Percentiles rank a stretch among this genome's conserved stretches.
These are phyloP conservation scores for Thecaphora frezii DNA, from an alignment of 1,284 basidiomycete species.

Conservation along the genomic window DNA sequence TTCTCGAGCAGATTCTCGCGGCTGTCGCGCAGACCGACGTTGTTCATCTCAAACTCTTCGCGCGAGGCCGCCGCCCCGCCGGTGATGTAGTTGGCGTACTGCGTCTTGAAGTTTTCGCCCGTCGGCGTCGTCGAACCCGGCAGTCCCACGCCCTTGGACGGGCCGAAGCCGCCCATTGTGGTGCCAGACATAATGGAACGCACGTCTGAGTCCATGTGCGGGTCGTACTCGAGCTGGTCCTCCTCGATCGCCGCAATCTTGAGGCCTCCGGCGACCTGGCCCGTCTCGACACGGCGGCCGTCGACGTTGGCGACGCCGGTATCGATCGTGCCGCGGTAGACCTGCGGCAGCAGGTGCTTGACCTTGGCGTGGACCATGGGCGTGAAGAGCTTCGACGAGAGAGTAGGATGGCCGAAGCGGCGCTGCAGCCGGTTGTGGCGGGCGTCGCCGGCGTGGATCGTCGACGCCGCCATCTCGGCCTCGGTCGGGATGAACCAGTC, in stretches of 20 bases:
- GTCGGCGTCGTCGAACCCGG: slow-evolving; percentile 14
- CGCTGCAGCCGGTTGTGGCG: slow-evolving; percentile 50
- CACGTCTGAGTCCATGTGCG: slow-evolving; percentile 41
- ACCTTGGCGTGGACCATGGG: slow-evolving; percentile 55
- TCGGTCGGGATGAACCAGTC: slow-evolving; percentile 55
- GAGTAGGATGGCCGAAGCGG: slow-evolving; percentile 56
- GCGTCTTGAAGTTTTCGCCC: slow-evolving; percentile 40
- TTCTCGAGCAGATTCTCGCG: slow-evolving; percentile 52
- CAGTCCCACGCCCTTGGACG: slow-evolving; percentile 13
- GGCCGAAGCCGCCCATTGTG: slow-evolving; percentile 38
- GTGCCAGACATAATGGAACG: slow-evolving; percentile 51
- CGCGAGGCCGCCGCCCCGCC: slow-evolving; percentile 18
- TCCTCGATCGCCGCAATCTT: slow-evolving; percentile 54
- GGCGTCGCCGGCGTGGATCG: slow-evolving; percentile 44
- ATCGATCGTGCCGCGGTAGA: slow-evolving; percentile 50
- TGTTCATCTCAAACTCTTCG: slow-evolving; percentile 49
- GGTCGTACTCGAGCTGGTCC: slow-evolving; percentile 52
- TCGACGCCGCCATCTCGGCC: slow-evolving; percentile 39
- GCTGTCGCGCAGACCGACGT: slow-evolving; percentile 32
- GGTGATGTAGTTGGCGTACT: slow-evolving; percentile 47
- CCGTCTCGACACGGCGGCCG: slow-evolving; percentile 43
- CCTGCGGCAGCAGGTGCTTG: slow-evolving; percentile 42
- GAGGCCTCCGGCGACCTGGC: slow-evolving; percentile 43
- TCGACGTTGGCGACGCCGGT: slow-evolving; percentile 32
- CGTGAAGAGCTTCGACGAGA: slow-evolving; percentile 50